A percentile compares a stretch with the other conserved stretches of the same genome.
Evolutionary conservation across 2,329 filamentous ascomycete genomes (phyloP).

Genomic region (Fusarium lateritium): DNA sequence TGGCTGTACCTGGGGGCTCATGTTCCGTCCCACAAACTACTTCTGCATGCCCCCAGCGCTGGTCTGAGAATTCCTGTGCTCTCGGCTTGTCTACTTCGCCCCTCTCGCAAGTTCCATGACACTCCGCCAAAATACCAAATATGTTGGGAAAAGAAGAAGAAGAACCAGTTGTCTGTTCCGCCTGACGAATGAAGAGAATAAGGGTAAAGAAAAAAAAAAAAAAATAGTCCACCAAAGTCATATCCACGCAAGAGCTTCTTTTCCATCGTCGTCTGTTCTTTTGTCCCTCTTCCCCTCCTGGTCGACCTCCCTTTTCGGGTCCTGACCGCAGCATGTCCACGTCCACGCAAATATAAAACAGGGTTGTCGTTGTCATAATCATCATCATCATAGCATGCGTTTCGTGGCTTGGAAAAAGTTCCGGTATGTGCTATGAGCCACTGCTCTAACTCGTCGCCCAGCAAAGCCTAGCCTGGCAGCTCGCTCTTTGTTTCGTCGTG

Average conservation of each 20-base stretch:
- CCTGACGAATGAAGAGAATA: constrained; percentile 12
- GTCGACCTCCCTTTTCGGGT: constrained; percentile 27
- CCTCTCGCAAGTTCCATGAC: constrained; percentile 11
- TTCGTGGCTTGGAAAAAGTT: constrained; percentile 20
- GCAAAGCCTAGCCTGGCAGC: constrained; percentile 12
- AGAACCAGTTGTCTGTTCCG: constrained; percentile 7
- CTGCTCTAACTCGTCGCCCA: constrained; percentile 22
- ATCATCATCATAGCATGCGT: constrained; percentile 25
- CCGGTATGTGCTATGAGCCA: constrained; percentile 34
- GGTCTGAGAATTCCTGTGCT: constrained; percentile 10
- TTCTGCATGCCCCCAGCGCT: constrained; percentile 12
- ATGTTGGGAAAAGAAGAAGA: constrained; percentile 4
- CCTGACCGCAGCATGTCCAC: constrained; percentile 12
- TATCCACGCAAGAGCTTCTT: constrained; percentile 15
- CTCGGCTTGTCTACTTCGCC: constrained; percentile 15
- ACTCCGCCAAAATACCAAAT: constrained; percentile 15
- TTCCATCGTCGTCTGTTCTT: constrained; percentile 18
- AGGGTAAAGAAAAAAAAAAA: constrained; percentile 3
- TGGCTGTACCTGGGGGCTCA: constrained; percentile 8
- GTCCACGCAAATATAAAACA: constrained; percentile 25
- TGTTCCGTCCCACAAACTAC: constrained; percentile 26
- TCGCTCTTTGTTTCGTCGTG: constrained; percentile 29
- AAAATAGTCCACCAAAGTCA: constrained; percentile 15
- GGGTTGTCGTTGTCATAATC: constrained; percentile 35
- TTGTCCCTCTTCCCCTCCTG: constrained; percentile 20